phyloP scores from a whole-genome alignment of 192 early-diverging fungal species.

The Coemansia erecta region DNA sequence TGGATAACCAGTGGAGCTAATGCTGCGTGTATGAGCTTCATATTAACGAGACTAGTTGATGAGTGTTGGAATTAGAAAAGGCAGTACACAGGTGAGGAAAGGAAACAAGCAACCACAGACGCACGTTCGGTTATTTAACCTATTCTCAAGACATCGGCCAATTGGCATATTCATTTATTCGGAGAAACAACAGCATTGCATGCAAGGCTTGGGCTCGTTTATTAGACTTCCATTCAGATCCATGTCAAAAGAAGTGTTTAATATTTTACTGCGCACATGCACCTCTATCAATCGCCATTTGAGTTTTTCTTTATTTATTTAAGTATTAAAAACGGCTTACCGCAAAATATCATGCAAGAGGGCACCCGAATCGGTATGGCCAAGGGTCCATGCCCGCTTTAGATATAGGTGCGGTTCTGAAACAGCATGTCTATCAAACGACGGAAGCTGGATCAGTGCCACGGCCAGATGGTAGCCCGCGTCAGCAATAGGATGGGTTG shows the following conservation, averaged over 20 bases:
- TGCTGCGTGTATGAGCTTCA: not conserved
- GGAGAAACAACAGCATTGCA: no score
- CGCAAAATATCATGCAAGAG: conserved; percentile 43
- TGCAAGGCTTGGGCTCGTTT: no score
- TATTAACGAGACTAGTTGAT: not conserved
- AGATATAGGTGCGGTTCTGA: conserved; percentile 49
- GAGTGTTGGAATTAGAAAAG: not conserved
- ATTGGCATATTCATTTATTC: no score
- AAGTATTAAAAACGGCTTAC: conserved; percentile 7
- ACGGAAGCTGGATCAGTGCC: conserved; percentile 50
- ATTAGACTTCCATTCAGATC: no score
- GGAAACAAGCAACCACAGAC: not conserved
- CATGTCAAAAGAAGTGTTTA: no score
- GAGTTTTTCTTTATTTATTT: not conserved
- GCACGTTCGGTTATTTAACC: no score
- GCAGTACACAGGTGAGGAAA: not conserved
- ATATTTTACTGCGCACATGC: no score
- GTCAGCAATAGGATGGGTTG: conserved; percentile 50
- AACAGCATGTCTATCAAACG: conserved; percentile 33
- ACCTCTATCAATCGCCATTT: no score
- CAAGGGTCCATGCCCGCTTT: conserved; percentile 49
- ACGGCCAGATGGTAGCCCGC: conserved; percentile 46
- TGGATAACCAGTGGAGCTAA: not conserved
- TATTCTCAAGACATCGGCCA: no score
- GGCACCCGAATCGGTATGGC: conserved; percentile 41